A percentile compares a stretch with the other conserved stretches of the same genome.
Evolutionary conservation across 2,329 filamentous ascomycete genomes (phyloP).

Genomic region (Leptosphaerulina australis): DNA sequence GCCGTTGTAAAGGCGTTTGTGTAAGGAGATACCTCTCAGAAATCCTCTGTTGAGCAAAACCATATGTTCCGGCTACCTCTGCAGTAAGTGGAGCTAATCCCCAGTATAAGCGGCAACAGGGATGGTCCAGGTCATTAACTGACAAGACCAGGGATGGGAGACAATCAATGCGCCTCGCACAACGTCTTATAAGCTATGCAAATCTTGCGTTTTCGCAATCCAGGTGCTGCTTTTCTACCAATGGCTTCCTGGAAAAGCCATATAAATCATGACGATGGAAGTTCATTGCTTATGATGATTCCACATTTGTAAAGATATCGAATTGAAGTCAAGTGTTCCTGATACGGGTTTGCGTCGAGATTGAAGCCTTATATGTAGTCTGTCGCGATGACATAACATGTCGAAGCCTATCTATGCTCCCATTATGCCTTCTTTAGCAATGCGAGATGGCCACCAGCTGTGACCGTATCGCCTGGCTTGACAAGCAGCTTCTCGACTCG

Average conservation of each 20-base stretch:
- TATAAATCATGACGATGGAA: neutral
- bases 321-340: neutral
- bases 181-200: no score
- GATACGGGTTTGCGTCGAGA: neutral
- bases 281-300: neutral
- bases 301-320: neutral
- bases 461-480: constrained; percentile 50
- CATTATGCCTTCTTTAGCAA: constrained; percentile 23
- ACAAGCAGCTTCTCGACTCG: constrained; percentile 52
- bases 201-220: no score
- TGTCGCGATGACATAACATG: neutral
- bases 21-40: no score
- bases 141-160: neutral
- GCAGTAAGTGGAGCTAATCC: neutral
- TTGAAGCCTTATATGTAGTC: no score
- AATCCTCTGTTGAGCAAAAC: neutral
- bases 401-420: neutral
- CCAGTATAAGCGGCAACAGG: neutral
- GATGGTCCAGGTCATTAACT: neutral
- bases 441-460: constrained; percentile 44
- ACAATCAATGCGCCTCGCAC: no score
- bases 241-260: neutral
- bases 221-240: no score
- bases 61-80: neutral
- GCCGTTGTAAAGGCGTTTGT: neutral